phyloP scores from a whole-genome alignment of 1,139 yeast species.

The Torulaspora globosa region DNA sequence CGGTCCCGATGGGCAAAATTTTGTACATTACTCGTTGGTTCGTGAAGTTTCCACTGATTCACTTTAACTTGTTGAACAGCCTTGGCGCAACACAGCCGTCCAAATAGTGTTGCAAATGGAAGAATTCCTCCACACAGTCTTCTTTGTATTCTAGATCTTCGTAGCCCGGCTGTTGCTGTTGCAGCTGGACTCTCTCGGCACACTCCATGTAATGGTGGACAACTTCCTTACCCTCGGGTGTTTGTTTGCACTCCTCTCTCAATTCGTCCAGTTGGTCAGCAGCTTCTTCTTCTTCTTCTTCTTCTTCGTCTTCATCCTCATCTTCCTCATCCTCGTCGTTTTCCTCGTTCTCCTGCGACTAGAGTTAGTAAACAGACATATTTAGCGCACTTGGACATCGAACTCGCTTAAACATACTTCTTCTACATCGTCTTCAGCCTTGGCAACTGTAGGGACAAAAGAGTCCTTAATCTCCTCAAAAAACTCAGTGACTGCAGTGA shows the following conservation, averaged over 20 bases:
- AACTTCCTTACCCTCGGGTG: conserved; percentile 66
- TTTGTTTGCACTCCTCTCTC: conserved; percentile 63
- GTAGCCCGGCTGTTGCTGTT: conserved; percentile 76
- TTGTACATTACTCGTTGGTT: neutral
- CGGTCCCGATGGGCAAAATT: neutral
- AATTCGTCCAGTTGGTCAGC: conserved; percentile 66
- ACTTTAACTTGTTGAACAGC: conserved; percentile 81
- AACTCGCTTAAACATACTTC: conserved; percentile 9
- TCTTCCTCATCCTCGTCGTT: conserved; percentile 53
- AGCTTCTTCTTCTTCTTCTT: conserved; percentile 72
- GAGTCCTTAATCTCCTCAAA: conserved; percentile 76
- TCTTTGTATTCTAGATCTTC: conserved; percentile 81
- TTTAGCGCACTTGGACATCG: too few species aligned
- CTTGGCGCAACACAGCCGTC: conserved; percentile 92
- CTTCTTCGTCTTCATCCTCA: conserved; percentile 69
- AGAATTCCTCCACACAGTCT: conserved; percentile 96
- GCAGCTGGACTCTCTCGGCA: conserved; percentile 88
- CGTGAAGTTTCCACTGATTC: conserved; percentile 27
- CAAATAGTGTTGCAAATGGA: conserved; percentile 92
- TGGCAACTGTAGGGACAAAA: conserved; percentile 73
- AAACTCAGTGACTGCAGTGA: conserved; percentile 51
- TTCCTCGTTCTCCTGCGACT: conserved; percentile 23
- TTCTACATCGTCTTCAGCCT: conserved; percentile 58
- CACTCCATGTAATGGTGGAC: conserved; percentile 93
- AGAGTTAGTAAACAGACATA: conserved; percentile 1